Evolutionary conservation across 2,329 filamentous ascomycete species (phyloP), one percentile per base, ranked within the genome.

Genomic region (Tolypocladium paradoxum): DNA sequence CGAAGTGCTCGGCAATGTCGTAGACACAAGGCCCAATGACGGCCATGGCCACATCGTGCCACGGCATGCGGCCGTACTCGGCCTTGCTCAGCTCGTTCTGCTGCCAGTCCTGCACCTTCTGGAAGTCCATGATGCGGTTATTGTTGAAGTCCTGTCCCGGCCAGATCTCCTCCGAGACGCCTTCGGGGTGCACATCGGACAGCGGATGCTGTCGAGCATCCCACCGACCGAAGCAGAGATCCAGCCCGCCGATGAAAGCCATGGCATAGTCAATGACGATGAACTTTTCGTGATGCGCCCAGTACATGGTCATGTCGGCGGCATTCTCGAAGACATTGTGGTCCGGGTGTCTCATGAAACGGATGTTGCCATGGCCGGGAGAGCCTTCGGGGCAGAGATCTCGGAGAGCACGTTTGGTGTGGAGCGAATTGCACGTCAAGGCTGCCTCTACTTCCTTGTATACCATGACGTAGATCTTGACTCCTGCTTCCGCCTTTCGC

Each of bases 61-160:
- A 99, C 0, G 92, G 92, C 93, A 99, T 97, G 33, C 93, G 85
- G 8, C 91, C 91, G 62, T 85, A 95, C 49, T 96, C 89, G 3
- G 87, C 84, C 70, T 97, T 97, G 68, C 84, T 90, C 18, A 97
- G 75, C 66, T 96, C 90, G 60, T 99, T 97, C 49, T 86, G 82
- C 68, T 93, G 90, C 92, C 92, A 97, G 64, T 96, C 86, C 33
- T 88, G 69, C 1, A 97, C 93, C 34, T 85, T 87, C 61, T 96
- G 79, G 67, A 97, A 99, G 64, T 99, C 93, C 85, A 95, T 88
- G 61, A 97, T 85, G 37, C 92, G 83, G 67, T 96, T 96, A 70
- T 97, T 97, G 70, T 97, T 97, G 75, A 95, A 97, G 63, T 99
- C 93, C 65, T 99, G 93, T 0, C 93, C 93, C 0, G 93, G 91